These are phyloP conservation scores for Carpinus fangiana DNA, from an alignment of 306 rosid species.

Conservation along the genomic window DNA sequence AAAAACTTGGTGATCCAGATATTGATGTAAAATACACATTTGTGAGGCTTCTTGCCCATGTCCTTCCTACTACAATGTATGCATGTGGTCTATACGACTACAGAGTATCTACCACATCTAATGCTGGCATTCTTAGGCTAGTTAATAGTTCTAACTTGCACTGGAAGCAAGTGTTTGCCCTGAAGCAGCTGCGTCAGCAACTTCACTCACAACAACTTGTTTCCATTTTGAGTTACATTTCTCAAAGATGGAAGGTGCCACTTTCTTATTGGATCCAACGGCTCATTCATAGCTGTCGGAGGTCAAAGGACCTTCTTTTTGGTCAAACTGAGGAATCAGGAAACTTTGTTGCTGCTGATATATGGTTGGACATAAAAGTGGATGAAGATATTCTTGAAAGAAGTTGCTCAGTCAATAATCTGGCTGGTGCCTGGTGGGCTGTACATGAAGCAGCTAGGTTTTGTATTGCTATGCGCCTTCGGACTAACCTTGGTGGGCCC, in stretches of 20 bases:
- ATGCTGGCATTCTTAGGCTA: constrained; percentile 44
- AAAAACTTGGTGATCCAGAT: constrained; percentile 91
- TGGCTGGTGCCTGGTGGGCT: constrained; percentile 99
- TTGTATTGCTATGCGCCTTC: constrained; percentile 79
- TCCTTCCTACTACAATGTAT: constrained; percentile 77
- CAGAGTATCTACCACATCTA: constrained; percentile 45
- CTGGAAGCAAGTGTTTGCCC: constrained; percentile 85
- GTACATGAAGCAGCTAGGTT: constrained; percentile 91
- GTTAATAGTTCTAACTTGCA: constrained; percentile 64
- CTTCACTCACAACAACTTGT: constrained; percentile 86
- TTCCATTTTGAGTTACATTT: constrained; percentile 85
- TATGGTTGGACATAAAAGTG: constrained; percentile 74
- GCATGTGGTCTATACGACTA: constrained; percentile 70
- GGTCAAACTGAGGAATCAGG: constrained; percentile 75
- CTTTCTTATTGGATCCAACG: constrained; percentile 96
- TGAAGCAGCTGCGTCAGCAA: constrained; percentile 83
- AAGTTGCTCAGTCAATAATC: constrained; percentile 68
- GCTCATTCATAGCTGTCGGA: constrained; percentile 71
- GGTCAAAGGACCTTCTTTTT: constrained; percentile 55
- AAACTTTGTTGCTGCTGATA: constrained; percentile 44
- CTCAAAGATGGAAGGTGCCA: constrained; percentile 95
- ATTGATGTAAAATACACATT: constrained; percentile 62
- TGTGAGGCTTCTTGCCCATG: constrained; percentile 59
- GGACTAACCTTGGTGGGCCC: constrained; percentile 97
- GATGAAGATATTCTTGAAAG: constrained; percentile 73